Conservation (phyloP, 2,329 filamentous ascomycete species). For the Dothiorella sarmentorum region DNA sequence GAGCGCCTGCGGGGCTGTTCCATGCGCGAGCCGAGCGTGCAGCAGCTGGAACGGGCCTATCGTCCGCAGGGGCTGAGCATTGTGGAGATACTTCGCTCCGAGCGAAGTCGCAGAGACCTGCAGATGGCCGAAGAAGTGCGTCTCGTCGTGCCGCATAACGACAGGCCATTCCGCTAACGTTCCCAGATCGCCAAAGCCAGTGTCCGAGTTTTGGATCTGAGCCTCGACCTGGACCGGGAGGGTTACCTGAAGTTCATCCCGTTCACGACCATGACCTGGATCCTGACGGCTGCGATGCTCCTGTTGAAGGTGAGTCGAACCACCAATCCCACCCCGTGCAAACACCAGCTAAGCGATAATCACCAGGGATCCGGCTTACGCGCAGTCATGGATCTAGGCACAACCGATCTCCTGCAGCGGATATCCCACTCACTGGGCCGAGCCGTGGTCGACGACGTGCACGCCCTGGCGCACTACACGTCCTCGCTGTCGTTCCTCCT, state of each 20-base stretch:
- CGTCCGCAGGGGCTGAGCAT: neutral
- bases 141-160: neutral
- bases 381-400: neutral
- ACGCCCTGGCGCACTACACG: neutral
- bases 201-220: neutral
- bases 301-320: neutral
- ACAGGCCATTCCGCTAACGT: neutral
- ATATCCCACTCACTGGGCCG: neutral
- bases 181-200: neutral
- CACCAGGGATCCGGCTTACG: slow-evolving; percentile 1
- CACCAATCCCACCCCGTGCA: neutral
- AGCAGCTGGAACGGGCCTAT: neutral
- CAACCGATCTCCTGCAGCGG: neutral
- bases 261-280: neutral
- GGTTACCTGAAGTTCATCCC: neutral
- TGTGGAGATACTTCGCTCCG: neutral
- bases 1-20: neutral
- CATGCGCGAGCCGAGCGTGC: neutral
- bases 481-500: neutral
- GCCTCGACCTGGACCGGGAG: neutral
- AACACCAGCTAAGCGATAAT: neutral
- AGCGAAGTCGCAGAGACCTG: neutral
- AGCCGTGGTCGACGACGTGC: neutral
- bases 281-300: neutral
- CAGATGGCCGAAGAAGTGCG: neutral